Conservation (phyloP, 768 basidiomycete species). For the Rhizopogon vinicolor region DNA sequence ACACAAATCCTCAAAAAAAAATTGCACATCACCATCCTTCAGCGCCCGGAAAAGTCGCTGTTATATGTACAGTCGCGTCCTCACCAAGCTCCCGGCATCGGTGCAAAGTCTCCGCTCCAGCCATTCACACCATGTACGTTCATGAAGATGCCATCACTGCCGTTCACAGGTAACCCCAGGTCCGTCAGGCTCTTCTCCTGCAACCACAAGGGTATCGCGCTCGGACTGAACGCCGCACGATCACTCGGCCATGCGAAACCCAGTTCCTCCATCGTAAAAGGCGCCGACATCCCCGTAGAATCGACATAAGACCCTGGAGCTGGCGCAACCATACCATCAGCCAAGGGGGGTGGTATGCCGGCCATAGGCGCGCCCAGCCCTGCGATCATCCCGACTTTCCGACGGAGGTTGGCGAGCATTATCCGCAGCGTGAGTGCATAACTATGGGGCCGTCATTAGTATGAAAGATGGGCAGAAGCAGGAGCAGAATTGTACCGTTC, state of each 20-base stretch:
- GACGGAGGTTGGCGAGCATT: constrained; percentile 88
- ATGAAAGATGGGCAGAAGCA: background rate
- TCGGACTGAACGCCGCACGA: constrained; percentile 66
- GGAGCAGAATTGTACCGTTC: constrained; percentile 54
- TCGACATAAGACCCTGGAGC: constrained; percentile 40
- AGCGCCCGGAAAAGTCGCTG: background rate
- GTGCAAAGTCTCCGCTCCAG: constrained; percentile 71
- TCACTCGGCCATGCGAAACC: constrained; percentile 71
- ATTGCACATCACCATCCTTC: background rate
- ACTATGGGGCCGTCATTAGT: constrained; percentile 28
- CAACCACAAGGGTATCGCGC: constrained; percentile 85
- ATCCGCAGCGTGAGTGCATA: constrained; percentile 90
- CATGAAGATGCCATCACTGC: constrained; percentile 87
- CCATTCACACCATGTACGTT: constrained; percentile 66
- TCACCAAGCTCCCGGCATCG: constrained; percentile 86
- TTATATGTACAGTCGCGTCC: constrained; percentile 7
- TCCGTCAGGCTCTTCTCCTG: constrained; percentile 92
- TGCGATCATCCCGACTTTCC: constrained; percentile 71
- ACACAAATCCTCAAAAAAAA: background rate
- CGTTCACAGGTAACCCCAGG: constrained; percentile 87
- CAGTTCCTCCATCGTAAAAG: constrained; percentile 83
- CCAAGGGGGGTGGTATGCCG: constrained; percentile 45
- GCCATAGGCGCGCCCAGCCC: constrained; percentile 45
- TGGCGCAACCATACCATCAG: constrained; percentile 47
- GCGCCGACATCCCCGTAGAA: constrained; percentile 49